A percentile compares a stretch with the other conserved stretches of the same genome.
phyloP scores from a whole-genome alignment of 768 basidiomycete species.

The Podaxis mareebaensis region DNA sequence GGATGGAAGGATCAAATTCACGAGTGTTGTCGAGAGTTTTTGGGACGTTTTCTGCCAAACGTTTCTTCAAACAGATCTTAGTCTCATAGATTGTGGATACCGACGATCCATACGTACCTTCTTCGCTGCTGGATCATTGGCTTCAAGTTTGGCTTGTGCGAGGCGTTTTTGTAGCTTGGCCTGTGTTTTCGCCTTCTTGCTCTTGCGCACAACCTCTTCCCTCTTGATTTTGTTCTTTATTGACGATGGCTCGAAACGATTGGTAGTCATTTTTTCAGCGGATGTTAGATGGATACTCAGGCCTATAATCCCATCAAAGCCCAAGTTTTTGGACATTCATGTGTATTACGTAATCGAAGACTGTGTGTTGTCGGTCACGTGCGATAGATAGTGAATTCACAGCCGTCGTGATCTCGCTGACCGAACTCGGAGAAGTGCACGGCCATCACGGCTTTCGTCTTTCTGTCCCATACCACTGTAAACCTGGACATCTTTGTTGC shows the following conservation, averaged over 20 bases:
- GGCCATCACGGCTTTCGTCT: not conserved
- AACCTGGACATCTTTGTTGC: not conserved
- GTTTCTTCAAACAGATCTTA: constrained; percentile 52
- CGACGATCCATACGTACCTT: constrained; percentile 48
- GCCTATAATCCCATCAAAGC: not conserved
- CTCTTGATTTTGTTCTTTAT: constrained; percentile 91
- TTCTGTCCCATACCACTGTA: not conserved
- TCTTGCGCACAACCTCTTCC: constrained; percentile 71
- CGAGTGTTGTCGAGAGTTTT: constrained; percentile 92
- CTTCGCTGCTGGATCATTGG: constrained; percentile 72
- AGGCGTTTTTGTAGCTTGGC: constrained; percentile 80
- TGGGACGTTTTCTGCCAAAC: constrained; percentile 82
- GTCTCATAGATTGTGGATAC: not conserved
- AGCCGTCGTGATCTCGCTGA: too few species aligned
- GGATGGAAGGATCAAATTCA: constrained; percentile 74
- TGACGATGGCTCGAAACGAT: constrained; percentile 59
- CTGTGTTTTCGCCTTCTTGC: constrained; percentile 76
- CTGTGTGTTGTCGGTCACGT: too few species aligned
- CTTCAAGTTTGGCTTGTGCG: constrained; percentile 75
- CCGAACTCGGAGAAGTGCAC: too few species aligned
- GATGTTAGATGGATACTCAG: not conserved
- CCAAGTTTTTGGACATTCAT: too few species aligned
- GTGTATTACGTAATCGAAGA: too few species aligned
- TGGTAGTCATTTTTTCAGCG: constrained; percentile 48
- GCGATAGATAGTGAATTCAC: too few species aligned